Base-by-base conservation (phyloP, 495 filamentous ascomycete species). In the Schizothecium vesticola region DNA sequence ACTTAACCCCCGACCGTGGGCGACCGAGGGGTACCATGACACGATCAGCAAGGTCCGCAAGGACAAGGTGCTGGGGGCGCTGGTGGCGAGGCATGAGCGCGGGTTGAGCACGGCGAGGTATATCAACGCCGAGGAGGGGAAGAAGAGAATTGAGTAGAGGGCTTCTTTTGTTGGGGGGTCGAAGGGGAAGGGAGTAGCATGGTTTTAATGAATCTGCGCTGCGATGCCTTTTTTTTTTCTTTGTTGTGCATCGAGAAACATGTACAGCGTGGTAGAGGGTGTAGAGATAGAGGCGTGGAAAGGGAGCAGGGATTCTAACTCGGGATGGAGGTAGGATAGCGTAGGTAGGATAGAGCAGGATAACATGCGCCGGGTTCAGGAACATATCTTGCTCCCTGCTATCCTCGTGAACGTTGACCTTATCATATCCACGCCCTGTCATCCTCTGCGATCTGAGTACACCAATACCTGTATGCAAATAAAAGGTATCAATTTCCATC, bases 41-140 rank as follows among this genome's bases (percentile, higher is more conserved):
- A 90, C 93, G 25, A 86, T 97, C 72, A 83, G 81, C 73, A 87
- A 90, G 73, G 91, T 92, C 10, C 83, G 87, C 29, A 87, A 91
- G 68, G 92, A 95, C 77, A 86, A 86, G 68, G 76, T 97, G 23
- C 82, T 97, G 67, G 94, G 93, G 2, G 79, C 83, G 33, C 83
- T 91, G 64, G 87, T 94, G 51, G 86, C 86, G 16, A 83, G 86
- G 70, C 92, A 93, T 72, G 91, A 93, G 76, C 83, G 91, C 24
- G 91, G 92, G 12, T 83, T 89, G 36, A 96, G 91, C 80, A 90
- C 88, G 68, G 89, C 90, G 29, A 82, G 90, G 57, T 86, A 95
- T 61, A 86, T 90, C 59, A 92, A 91, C 76, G 80, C 96, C 55
- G 94, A 97, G 77, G 94, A 98, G 74, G 94, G 94, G 21, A 98